Percentiles rank a stretch among this genome's conserved stretches.
Conservation (phyloP, 1,284 basidiomycete genomes). For the Afroboletus lepidellus region DNA sequence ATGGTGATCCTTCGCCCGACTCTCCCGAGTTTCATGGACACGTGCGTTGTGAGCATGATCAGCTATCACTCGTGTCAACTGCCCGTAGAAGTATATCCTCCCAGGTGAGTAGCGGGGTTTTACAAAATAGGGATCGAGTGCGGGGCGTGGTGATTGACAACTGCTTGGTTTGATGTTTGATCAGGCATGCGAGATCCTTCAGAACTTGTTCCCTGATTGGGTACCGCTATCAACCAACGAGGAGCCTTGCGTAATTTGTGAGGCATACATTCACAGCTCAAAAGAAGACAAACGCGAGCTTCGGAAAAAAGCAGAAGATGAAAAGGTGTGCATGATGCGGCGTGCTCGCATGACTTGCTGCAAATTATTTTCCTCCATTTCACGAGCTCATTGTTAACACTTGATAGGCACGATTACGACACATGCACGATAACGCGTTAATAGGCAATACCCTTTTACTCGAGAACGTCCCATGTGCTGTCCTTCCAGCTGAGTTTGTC, state of each 20-base stretch:
- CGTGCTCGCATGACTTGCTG: background rate
- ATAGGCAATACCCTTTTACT: slow-evolving; percentile 44
- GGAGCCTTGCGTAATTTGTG: slow-evolving; percentile 61
- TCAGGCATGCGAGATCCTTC: slow-evolving; percentile 59
- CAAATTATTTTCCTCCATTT: slow-evolving; percentile 6
- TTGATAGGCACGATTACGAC: slow-evolving; percentile 54
- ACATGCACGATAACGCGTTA: slow-evolving; percentile 57
- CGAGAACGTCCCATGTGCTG: slow-evolving; percentile 51
- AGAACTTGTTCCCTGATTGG: slow-evolving; percentile 64
- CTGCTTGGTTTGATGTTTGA: slow-evolving; percentile 11
- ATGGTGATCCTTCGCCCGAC: slow-evolving; percentile 66
- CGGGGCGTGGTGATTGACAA: slow-evolving; percentile 20
- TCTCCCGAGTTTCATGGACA: slow-evolving; percentile 52
- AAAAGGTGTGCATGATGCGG: slow-evolving; percentile 53
- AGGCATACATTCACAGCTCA: slow-evolving; percentile 51
- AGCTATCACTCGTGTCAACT: slow-evolving; percentile 51
- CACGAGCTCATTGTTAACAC: slow-evolving; percentile 13
- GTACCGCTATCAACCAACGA: slow-evolving; percentile 47
- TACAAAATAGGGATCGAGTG: slow-evolving; percentile 11
- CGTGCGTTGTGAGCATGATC: slow-evolving; percentile 69
- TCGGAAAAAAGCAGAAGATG: slow-evolving; percentile 64
- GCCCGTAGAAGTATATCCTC: slow-evolving; percentile 59
- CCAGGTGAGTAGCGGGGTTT: slow-evolving; percentile 40
- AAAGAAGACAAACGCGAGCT: slow-evolving; percentile 57
- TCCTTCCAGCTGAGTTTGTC: slow-evolving; percentile 61